phyloP scores from a whole-genome alignment of 176 grass and related monocot genomes.

The Oryza longistaminata region DNA sequence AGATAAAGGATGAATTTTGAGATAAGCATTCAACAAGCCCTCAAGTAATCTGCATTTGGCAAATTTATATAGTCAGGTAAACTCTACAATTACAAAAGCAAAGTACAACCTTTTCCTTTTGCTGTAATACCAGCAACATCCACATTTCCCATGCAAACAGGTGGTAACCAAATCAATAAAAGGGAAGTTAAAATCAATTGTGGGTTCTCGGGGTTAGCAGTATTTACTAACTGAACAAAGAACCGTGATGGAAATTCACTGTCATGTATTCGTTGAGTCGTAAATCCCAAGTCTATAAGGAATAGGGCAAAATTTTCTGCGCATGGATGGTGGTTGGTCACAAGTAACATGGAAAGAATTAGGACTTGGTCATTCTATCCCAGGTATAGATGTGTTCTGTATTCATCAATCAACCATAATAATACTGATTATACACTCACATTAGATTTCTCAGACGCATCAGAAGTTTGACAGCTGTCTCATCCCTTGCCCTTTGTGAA shows the following conservation, averaged over 20 bases:
- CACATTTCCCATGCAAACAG: background rate
- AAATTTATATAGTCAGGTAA: slow-evolving; percentile 5
- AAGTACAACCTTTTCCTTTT: slow-evolving; percentile 2
- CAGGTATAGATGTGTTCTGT: slow-evolving; percentile 16
- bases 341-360: slow-evolving; percentile 8
- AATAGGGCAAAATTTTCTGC: background rate
- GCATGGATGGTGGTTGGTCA: slow-evolving; percentile 19
- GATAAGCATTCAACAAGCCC: slow-evolving; percentile 60
- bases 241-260: slow-evolving; percentile 5
- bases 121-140: slow-evolving; percentile 2
- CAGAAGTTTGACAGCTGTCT: slow-evolving; percentile 67
- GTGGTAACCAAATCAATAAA: background rate
- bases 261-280: slow-evolving; percentile 13
- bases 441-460: slow-evolving; percentile 88
- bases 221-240: background rate
- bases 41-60: slow-evolving; percentile 72
- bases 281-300: slow-evolving; percentile 31
- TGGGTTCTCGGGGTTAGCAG: slow-evolving; percentile 3
- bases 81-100: background rate
- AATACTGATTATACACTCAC: slow-evolving; percentile 48
- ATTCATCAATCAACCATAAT: slow-evolving; percentile 9
- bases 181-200: background rate
- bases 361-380: slow-evolving; percentile 21
- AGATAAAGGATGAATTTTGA: slow-evolving; percentile 61
- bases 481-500: slow-evolving; percentile 61